Base-by-base conservation (phyloP, 176 grass and related monocot genomes). In the Coix lacrymajobi region DNA sequence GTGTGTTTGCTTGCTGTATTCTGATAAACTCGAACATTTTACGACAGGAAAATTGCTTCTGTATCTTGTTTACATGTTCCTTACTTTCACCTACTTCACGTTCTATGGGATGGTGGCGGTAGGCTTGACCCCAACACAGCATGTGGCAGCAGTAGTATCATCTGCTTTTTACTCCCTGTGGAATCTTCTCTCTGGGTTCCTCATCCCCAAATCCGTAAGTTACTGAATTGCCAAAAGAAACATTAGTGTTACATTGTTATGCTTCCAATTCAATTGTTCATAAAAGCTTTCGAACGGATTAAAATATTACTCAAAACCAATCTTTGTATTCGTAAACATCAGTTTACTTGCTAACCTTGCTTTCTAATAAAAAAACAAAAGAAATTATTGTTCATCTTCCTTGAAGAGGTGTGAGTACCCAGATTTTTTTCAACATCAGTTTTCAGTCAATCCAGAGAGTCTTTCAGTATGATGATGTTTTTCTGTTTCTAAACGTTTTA, bases 31-130 rank as follows among this genome's bases (percentile, higher is more conserved):
- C 6, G 44, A 24, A 24, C 48, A 73, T 84, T 8, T 69, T 79
- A 57, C 75, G 82, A 88, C 83, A 96, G 93, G 73, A 62, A 96
- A 96, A 77, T 73, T 92, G 44, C 26, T 96, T 8, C 14, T 96
- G 17, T 96, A 96, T 81, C 84, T 91, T 58, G 11, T 92, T 39
- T 94, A 73, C 79, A 69, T 90, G 65, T 96, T 96, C 79, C 88
- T 96, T 71, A 92, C 93, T 22, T 92, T 96, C 60, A 90, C 81
- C 56, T 96, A 92, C 83, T 92, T 92, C 77, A 96, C 93, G 12
- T 96, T 96, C 76, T 92, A 96, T 13, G 90, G 93, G 29, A 90
- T 96, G 93, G 87, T 96, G 85, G 93, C 88, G 0, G 32, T 92
- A 54, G 90, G 88, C 28, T 81, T 96, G 83, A 92, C 93, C 15